A percentile compares a stretch with the other conserved stretches of the same genome.
Evolutionary conservation across 495 filamentous ascomycete species (phyloP).

Genomic region (Mytilinidion resinicola): DNA sequence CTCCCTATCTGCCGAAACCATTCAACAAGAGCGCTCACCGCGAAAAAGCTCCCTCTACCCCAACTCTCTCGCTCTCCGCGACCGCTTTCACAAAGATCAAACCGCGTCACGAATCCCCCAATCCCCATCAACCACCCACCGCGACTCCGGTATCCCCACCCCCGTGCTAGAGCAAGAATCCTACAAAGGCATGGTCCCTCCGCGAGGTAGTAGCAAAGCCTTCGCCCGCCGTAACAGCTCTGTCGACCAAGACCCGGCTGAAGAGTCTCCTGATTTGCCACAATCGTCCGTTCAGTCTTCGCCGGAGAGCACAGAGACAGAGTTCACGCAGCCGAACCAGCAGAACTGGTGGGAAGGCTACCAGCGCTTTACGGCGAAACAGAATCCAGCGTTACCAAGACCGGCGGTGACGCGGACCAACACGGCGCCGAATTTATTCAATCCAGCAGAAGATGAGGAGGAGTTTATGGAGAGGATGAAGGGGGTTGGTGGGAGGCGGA

Average conservation of each 20-base stretch:
- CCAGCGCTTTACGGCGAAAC: background rate
- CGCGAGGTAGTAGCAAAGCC: constrained; percentile 15
- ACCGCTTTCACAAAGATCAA: no score
- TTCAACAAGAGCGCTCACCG: no score
- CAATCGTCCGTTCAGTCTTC: background rate
- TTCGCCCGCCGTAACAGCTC: constrained; percentile 5
- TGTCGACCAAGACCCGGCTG: background rate
- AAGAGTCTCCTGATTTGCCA: background rate
- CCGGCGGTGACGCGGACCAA: background rate
- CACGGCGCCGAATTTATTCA: constrained; percentile 11
- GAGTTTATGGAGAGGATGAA: constrained; percentile 15
- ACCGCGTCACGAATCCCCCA: no score
- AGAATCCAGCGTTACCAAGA: no score
- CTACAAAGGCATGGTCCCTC: background rate
- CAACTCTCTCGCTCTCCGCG: no score
- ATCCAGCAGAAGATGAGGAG: constrained; percentile 15
- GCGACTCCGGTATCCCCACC: no score
- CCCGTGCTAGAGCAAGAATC: no score
- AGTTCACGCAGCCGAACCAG: background rate
- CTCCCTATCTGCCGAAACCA: background rate
- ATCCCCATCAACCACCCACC: no score
- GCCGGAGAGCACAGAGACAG: background rate
- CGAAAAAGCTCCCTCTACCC: no score
- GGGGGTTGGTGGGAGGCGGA: background rate
- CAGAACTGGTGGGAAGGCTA: background rate